A percentile compares a stretch with the other conserved stretches of the same genome.
Evolutionary conservation across 2,329 filamentous ascomycete species (phyloP).

Genomic region (Stenocarpella maydis): DNA sequence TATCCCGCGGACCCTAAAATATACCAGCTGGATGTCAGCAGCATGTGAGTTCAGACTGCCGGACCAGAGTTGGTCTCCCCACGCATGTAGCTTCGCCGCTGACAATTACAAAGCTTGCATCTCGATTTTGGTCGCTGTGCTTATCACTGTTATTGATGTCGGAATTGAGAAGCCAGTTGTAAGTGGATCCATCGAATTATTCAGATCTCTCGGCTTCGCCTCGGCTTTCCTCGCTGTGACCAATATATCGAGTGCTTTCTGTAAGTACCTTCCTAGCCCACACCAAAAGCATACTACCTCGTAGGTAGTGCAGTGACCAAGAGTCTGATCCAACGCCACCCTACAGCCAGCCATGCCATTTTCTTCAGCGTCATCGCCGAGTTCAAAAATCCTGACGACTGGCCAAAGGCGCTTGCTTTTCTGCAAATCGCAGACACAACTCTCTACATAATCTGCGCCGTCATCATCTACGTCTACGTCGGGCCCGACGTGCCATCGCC

Average conservation of each 20-base stretch:
- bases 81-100: neutral
- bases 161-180: slow-evolving; percentile 54
- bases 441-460: slow-evolving; percentile 70
- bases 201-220: slow-evolving; percentile 52
- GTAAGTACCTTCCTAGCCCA: slow-evolving; percentile 46
- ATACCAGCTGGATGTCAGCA: slow-evolving; percentile 68
- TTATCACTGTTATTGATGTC: slow-evolving; percentile 70
- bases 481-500: slow-evolving; percentile 69
- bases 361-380: slow-evolving; percentile 74
- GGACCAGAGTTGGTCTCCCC: neutral
- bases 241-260: slow-evolving; percentile 73
- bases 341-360: slow-evolving; percentile 57
- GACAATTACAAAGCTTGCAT: slow-evolving; percentile 36
- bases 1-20: slow-evolving; percentile 68
- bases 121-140: slow-evolving; percentile 68
- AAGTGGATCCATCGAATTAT: slow-evolving; percentile 43
- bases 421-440: slow-evolving; percentile 66
- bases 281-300: neutral
- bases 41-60: slow-evolving; percentile 48
- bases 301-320: too few species aligned
- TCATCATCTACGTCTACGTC: slow-evolving; percentile 73
- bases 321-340: neutral
- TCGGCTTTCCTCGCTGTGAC: slow-evolving; percentile 63
- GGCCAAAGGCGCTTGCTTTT: slow-evolving; percentile 49
- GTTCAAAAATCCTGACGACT: slow-evolving; percentile 62